These are phyloP conservation scores for Pilasporangium apinafurcum DNA, from an alignment of 352 stramenopile genomes.

Conservation along the genomic window DNA sequence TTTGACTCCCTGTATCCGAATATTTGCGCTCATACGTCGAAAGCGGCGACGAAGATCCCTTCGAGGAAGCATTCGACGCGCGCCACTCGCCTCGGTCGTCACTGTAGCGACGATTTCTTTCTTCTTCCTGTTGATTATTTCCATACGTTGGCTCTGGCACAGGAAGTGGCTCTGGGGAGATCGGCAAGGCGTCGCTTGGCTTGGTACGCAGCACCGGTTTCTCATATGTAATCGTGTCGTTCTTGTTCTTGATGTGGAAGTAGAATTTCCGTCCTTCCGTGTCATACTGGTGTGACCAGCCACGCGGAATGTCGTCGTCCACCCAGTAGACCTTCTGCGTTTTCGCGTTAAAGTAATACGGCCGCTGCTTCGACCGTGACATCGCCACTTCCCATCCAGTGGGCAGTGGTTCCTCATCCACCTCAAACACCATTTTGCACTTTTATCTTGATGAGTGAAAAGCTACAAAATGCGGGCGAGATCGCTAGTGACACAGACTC, in stretches of 20 bases:
- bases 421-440: constrained; percentile 35
- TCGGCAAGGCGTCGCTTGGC: not conserved
- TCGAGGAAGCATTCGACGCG: constrained; percentile 1
- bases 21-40: not conserved
- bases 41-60: too few species aligned
- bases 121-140: not conserved
- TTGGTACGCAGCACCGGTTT: constrained; percentile 42
- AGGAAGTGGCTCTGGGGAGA: constrained; percentile 27
- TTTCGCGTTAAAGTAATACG: constrained; percentile 80
- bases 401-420: constrained; percentile 56
- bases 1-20: constrained; percentile 4
- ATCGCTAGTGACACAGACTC: too few species aligned
- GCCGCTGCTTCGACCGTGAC: constrained; percentile 78
- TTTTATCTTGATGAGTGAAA: too few species aligned
- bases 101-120: not conserved
- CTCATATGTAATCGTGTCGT: constrained; percentile 60
- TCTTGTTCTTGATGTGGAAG: constrained; percentile 77
- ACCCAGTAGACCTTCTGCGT: constrained; percentile 82
- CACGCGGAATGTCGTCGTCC: constrained; percentile 69
- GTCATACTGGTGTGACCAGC: constrained; percentile 81
- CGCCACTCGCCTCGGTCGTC: constrained; percentile 1
- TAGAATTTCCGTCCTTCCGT: constrained; percentile 47
- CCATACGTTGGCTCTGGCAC: constrained; percentile 43
- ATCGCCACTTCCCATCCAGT: constrained; percentile 71
- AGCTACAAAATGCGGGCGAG: too few species aligned